A percentile compares a stretch with the other conserved stretches of the same genome.
Evolutionary conservation across 306 rosid genomes (phyloP).

Genomic region (Erythrophleum fordii): DNA sequence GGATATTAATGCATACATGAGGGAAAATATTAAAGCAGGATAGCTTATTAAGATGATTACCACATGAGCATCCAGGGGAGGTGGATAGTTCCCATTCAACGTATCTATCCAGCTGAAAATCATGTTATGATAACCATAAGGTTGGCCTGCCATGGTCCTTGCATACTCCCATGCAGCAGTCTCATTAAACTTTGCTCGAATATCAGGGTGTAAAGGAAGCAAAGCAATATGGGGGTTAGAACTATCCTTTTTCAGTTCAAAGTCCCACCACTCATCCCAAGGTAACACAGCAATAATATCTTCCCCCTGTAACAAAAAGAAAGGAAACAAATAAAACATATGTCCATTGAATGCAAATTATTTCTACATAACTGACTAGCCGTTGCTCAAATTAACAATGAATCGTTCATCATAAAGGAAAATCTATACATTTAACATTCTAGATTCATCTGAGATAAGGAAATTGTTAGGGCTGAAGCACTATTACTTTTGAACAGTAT

Average conservation of each 20-base stretch:
- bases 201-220: constrained; percentile 89
- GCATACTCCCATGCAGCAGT: constrained; percentile 99
- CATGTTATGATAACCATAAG: constrained; percentile 96
- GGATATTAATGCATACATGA: constrained; percentile 13
- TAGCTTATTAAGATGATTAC: constrained; percentile 47
- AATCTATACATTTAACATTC: constrained; percentile 4
- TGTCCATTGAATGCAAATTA: constrained; percentile 8
- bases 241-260: constrained; percentile 76
- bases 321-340: constrained; percentile 30
- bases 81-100: constrained; percentile 75
- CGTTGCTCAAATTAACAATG: constrained; percentile 14
- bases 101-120: constrained; percentile 99
- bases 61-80: constrained; percentile 95
- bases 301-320: constrained; percentile 74
- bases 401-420: constrained; percentile 6
- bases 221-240: constrained; percentile 91
- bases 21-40: constrained; percentile 22
- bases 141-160: constrained; percentile 76
- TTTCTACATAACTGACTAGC: constrained; percentile 13
- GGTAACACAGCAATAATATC: constrained; percentile 81
- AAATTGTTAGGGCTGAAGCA: background rate
- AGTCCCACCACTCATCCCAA: constrained; percentile 99
- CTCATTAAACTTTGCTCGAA: constrained; percentile 82
- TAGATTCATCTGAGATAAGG: background rate
- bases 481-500: background rate